Evolutionary conservation across 2,329 filamentous ascomycete species (phyloP).

Genomic region (Didymella pomorum): DNA sequence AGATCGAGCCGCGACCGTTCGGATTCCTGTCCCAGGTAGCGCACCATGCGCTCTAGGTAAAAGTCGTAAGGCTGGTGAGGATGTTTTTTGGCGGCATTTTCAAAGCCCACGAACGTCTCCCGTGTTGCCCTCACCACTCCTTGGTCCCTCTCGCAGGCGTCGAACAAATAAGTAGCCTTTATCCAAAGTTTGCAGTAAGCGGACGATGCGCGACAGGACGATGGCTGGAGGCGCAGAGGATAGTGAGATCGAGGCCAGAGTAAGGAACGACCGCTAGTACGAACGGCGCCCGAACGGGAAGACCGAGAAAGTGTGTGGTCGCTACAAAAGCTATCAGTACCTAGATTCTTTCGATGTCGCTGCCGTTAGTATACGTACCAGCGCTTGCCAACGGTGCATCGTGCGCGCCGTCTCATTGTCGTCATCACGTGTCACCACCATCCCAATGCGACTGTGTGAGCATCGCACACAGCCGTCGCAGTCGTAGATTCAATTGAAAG

Average conservation of each 20-base stretch:
- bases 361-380: background rate
- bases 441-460: background rate
- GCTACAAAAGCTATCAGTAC: background rate
- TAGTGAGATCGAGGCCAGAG: background rate
- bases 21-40: background rate
- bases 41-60: background rate
- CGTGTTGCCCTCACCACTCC: no score
- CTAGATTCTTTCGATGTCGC: background rate
- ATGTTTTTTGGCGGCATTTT: background rate
- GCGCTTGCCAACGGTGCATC: background rate
- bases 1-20: background rate
- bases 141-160: no score
- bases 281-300: no score
- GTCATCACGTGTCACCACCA: background rate
- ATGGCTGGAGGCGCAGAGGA: background rate
- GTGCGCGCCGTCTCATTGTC: no score
- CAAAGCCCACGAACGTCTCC: background rate
- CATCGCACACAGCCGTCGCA: no score
- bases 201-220: background rate
- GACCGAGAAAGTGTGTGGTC: background rate
- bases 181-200: background rate
- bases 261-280: background rate
- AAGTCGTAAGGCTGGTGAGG: no score
- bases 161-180: background rate
- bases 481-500: background rate